A percentile compares a stretch with the other conserved stretches of the same genome.
These are phyloP conservation scores for Alloascoidea hylecoeti DNA, from an alignment of 805 yeast genomes.

Conservation along the genomic window DNA sequence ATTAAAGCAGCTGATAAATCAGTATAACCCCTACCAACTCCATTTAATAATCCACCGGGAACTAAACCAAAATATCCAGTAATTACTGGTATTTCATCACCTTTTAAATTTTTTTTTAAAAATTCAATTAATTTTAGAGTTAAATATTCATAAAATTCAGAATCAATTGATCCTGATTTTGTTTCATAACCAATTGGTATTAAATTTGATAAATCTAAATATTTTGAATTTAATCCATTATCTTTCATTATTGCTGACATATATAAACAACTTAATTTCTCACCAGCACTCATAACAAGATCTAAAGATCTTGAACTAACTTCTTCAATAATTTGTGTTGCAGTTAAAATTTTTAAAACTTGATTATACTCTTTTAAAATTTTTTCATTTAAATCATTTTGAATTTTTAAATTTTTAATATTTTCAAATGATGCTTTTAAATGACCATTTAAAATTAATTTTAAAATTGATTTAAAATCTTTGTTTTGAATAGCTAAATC, in stretches of 20 bases:
- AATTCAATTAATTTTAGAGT: conserved; percentile 32
- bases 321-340: conserved; percentile 87
- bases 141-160: conserved; percentile 39
- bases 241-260: conserved; percentile 80
- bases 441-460: conserved; percentile 70
- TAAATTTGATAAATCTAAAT: conserved; percentile 65
- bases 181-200: conserved; percentile 49
- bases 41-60: conserved; percentile 86
- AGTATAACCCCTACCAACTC: conserved; percentile 96
- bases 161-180: conserved; percentile 43
- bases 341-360: conserved; percentile 60
- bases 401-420: conserved; percentile 31
- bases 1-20: conserved; percentile 94
- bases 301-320: conserved; percentile 81
- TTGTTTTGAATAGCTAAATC: conserved; percentile 30
- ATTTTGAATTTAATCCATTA: conserved; percentile 62
- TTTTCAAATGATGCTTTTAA: conserved; percentile 47
- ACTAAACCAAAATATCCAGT: conserved; percentile 93
- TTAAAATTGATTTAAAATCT: conserved; percentile 37
- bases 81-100: conserved; percentile 61
- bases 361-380: conserved; percentile 53
- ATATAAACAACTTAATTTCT: conserved; percentile 79
- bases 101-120: conserved; percentile 17
- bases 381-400: conserved; percentile 37
- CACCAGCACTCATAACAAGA: conserved; percentile 86